phyloP scores from a whole-genome alignment of 306 rosid species.

The Amphicarpaea edgeworthii region DNA sequence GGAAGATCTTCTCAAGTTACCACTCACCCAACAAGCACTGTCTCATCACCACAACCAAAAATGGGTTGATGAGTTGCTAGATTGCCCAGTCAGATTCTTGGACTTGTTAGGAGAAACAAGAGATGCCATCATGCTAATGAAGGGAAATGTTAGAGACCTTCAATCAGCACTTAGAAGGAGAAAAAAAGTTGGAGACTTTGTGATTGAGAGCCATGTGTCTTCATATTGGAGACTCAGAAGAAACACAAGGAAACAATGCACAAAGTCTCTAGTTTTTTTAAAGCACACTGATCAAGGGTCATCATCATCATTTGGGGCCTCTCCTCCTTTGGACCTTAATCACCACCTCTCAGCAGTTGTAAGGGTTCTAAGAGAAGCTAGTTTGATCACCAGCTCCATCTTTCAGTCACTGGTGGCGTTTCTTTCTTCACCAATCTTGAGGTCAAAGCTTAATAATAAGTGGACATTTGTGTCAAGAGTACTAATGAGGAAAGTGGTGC shows the following conservation, averaged over 20 bases:
- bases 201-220: constrained; percentile 47
- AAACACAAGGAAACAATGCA: constrained; percentile 54
- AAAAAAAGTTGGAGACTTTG: constrained; percentile 60
- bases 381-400: constrained; percentile 54
- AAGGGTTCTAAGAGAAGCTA: constrained; percentile 69
- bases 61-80: constrained; percentile 72
- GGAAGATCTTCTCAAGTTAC: constrained; percentile 63
- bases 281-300: constrained; percentile 57
- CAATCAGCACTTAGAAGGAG: constrained; percentile 70
- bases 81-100: constrained; percentile 60
- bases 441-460: constrained; percentile 59
- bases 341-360: constrained; percentile 60
- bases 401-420: constrained; percentile 59
- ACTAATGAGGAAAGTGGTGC: constrained; percentile 55
- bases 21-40: constrained; percentile 66
- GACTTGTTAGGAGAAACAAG: constrained; percentile 64
- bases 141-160: constrained; percentile 57
- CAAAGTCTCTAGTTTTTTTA: constrained; percentile 49
- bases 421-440: constrained; percentile 60
- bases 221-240: constrained; percentile 57
- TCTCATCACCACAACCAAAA: constrained; percentile 55
- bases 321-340: constrained; percentile 50
- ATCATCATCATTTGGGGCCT: constrained; percentile 39
- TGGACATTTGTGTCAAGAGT: constrained; percentile 73
- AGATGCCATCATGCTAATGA: constrained; percentile 54